Evolutionary conservation across 148 eudicot species (phyloP), one percentile per base, ranked within the genome.

Genomic region (Fagopyrum homotropicum): DNA sequence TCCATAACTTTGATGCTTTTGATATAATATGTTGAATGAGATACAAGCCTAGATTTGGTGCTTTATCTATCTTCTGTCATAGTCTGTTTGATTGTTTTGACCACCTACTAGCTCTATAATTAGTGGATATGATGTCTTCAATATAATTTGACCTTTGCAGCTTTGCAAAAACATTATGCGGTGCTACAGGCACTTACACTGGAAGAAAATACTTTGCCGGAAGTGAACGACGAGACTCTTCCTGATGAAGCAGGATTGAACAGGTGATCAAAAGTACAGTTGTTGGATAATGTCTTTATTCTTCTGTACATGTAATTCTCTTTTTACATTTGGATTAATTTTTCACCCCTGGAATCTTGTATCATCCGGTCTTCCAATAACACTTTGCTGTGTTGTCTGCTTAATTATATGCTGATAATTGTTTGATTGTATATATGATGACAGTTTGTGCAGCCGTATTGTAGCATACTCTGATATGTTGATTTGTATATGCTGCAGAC

Each of bases 161-260:
- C 93, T 74, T 85, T 95, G 96, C 98, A 94, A 87, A 92, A 86
- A 74, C 98, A 95, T 83, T 95, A 95, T 80, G 98, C 96, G 57
- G 86, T 88, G 50, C 70, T 95, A 77, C 97, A 95, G 80, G 98
- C 98, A 46, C 84, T 95, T 79, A 97, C 98, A 72, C 78, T 95
- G 78, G 97, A 89, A 80, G 98, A 95, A 86, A 93, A 92, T 72
- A 97, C 92, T 74, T 82, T 94, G 82, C 97, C 98, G 76, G 93
- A 95, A 76, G 79, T 92, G 47, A 87, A 83, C 61, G 98, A 95
- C 79, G 97, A 92, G 82, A 95, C 98, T 72, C 86, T 88, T 84
- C 98, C 98, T 22, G 97, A 95, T 79, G 96, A 90, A 83, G 91
- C 89, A 81, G 98, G 97, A 80, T 79, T 95, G 96, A 77, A 92